Base-by-base conservation (phyloP, 495 filamentous ascomycete species). In the Aspergillus conjunctus region DNA sequence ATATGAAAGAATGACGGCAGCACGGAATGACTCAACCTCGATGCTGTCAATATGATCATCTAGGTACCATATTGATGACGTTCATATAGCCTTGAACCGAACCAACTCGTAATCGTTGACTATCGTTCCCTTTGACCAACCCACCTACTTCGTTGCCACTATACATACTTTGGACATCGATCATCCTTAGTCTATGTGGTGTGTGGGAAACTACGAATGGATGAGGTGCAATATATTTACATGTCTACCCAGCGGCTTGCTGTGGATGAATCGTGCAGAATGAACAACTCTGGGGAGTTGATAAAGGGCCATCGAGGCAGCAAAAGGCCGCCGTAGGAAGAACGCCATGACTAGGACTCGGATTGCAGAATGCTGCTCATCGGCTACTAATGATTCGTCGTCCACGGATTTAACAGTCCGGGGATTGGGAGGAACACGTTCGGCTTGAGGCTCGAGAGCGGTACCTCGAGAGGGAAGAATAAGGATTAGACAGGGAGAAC, bases 91-190 rank as follows among this genome's bases (percentile, higher is more conserved):
- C 44, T 18, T 21, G 44, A 46, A 46, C n/a, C n/a, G 1, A 7
- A 46, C 44, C 18, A 3, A 46, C 44, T 46, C 15, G n/a, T 21
- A 46, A 46, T 45, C 43, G 14, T 45, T 45, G n/a, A 45, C 43
- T 15, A 45, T 45, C 17, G 17, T 45, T 8, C 41, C 3, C 44
- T 18, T 46, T 46, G 15, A 46, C 15, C 44, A 46, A 46, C n/a
- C 18, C 44, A 7, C 4, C 18, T 46, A 20, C n/a, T 7, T 46
- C 17, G n/a, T 14, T 45, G 43, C 4, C 43, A 15, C 43, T 45
- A 45, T 18, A 45, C n/a, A 14, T 15, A 14, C 43, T 18, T 18
- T 45, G 43, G 43, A 45, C 7, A 15, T 45, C 43, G 7, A 18
- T 18, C 43, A 21, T 4, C 44, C 18, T 21, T 20, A 21, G 44